Evolutionary conservation across 495 filamentous ascomycete genomes (phyloP), one percentile per base, ranked within the genome.

Genomic region (Podospora australis): DNA sequence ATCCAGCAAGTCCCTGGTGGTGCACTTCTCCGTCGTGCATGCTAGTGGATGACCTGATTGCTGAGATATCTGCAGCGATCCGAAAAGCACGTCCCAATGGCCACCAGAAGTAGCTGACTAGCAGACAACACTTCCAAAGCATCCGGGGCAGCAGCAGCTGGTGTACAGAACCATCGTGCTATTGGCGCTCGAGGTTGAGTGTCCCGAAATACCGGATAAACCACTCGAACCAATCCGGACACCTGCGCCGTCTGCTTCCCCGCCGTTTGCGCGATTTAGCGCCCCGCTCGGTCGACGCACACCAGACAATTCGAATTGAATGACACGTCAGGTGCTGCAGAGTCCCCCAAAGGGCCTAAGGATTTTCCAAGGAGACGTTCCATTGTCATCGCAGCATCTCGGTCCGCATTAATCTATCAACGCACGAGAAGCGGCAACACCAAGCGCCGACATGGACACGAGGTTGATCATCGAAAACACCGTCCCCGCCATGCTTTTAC

Each of bases 261-360:
- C 1, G 21, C 4, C 28, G 22, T 20, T 47, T 62, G 57, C 51
- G 60, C 56, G 58, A 60, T 60, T 60, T 57, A 50, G 44, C 43
- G 44, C 42, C 43, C 35, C 40, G n/a, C n/a, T n/a, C n/a, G n/a
- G n/a, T n/a, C n/a, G n/a, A n/a, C n/a, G n/a, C n/a, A n/a, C n/a
- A n/a, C n/a, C n/a, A n/a, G n/a, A n/a, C n/a, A n/a, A n/a, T n/a
- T n/a, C n/a, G n/a, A n/a, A n/a, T n/a, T n/a, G n/a, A n/a, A n/a
- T n/a, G n/a, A n/a, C n/a, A n/a, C n/a, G n/a, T n/a, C n/a, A n/a
- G n/a, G n/a, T n/a, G n/a, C n/a, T n/a, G n/a, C n/a, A n/a, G n/a
- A n/a, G n/a, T n/a, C n/a, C n/a, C n/a, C n/a, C n/a, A n/a, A n/a
- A n/a, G n/a, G n/a, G n/a, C n/a, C n/a, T n/a, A n/a, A n/a, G n/a